Conservation (phyloP, 495 filamentous ascomycete species). For the Entonaema liquescens region DNA sequence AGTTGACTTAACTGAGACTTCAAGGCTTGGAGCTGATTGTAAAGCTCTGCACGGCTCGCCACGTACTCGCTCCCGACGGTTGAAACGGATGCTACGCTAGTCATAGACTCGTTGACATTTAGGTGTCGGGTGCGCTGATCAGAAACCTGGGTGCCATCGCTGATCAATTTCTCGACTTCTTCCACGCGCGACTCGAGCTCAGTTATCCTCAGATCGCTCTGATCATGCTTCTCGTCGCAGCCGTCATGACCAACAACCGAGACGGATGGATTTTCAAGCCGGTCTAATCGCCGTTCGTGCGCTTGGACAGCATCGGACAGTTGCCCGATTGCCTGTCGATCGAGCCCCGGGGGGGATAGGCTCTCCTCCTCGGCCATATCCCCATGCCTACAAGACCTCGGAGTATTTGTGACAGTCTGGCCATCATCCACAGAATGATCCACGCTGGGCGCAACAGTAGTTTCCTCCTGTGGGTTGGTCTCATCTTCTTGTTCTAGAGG, state of each 20-base stretch:
- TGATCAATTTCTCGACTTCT: slow-evolving; percentile 65
- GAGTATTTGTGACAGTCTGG: slow-evolving; percentile 42
- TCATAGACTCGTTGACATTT: slow-evolving; percentile 49
- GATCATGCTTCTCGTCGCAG: slow-evolving; percentile 65
- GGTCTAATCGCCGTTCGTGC: slow-evolving; percentile 65
- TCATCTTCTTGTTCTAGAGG: slow-evolving; percentile 34
- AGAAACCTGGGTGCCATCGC: slow-evolving; percentile 56
- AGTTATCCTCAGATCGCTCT: slow-evolving; percentile 63
- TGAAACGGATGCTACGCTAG: slow-evolving; percentile 56
- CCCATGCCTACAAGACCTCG: slow-evolving; percentile 36
- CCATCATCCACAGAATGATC: slow-evolving; percentile 38
- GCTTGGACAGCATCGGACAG: slow-evolving; percentile 54
- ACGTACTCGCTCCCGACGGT: slow-evolving; percentile 50
- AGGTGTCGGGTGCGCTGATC: slow-evolving; percentile 42
- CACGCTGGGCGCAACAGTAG: slow-evolving; percentile 16
- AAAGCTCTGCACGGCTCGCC: slow-evolving; percentile 53
- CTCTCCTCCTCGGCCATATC: slow-evolving; percentile 38
- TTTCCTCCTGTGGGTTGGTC: slow-evolving; percentile 40
- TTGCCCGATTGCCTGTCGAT: slow-evolving; percentile 46
- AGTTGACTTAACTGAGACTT: slow-evolving; percentile 65
- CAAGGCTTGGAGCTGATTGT: slow-evolving; percentile 61
- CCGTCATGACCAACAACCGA: slow-evolving; percentile 64
- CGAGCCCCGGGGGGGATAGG: slow-evolving; percentile 32
- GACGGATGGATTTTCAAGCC: slow-evolving; percentile 68
- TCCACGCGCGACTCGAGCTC: slow-evolving; percentile 70